phyloP scores from a whole-genome alignment of 345 rosid species.

The Salix arbutifolia region DNA sequence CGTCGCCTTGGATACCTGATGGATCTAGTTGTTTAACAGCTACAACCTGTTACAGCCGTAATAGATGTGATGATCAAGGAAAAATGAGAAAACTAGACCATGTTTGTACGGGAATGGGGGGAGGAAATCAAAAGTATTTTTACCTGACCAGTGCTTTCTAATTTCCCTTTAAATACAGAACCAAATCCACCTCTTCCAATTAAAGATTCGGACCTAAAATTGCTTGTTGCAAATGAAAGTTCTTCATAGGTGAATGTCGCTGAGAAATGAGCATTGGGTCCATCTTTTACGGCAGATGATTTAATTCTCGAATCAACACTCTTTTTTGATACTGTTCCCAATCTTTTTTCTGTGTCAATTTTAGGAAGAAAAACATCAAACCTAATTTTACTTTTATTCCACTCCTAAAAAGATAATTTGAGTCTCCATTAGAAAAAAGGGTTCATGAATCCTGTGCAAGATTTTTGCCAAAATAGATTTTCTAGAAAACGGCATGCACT shows the following conservation, averaged over 20 bases:
- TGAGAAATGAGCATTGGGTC: conserved; percentile 10
- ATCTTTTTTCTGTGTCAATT: neutral
- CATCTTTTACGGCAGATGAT: conserved; percentile 10
- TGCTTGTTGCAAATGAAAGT: conserved; percentile 58
- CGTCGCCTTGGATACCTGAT: conserved; percentile 53
- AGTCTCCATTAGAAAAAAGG: too few relatives aligned
- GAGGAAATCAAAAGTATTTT: neutral
- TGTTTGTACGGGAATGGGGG: neutral
- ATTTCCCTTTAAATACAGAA: conserved; percentile 52
- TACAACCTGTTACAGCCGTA: conserved; percentile 37
- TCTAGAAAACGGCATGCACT: too few relatives aligned
- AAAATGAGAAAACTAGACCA: too few relatives aligned
- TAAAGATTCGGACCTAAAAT: conserved; percentile 40
- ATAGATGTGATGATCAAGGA: neutral
- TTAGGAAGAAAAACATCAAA: too few relatives aligned
- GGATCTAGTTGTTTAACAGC: conserved; percentile 70
- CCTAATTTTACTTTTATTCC: too few relatives aligned
- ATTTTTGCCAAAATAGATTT: too few relatives aligned
- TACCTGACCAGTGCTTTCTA: conserved; percentile 55
- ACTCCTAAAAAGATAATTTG: too few relatives aligned
- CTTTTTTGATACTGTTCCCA: neutral
- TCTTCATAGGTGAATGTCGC: conserved; percentile 47
- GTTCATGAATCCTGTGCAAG: neutral
- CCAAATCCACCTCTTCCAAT: conserved; percentile 90
- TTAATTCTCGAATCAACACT: conserved; percentile 10